Evolutionary conservation across 208 protist species (phyloP), one percentile per base, ranked within the genome.

Genomic region (Angomonas ambiguus): DNA sequence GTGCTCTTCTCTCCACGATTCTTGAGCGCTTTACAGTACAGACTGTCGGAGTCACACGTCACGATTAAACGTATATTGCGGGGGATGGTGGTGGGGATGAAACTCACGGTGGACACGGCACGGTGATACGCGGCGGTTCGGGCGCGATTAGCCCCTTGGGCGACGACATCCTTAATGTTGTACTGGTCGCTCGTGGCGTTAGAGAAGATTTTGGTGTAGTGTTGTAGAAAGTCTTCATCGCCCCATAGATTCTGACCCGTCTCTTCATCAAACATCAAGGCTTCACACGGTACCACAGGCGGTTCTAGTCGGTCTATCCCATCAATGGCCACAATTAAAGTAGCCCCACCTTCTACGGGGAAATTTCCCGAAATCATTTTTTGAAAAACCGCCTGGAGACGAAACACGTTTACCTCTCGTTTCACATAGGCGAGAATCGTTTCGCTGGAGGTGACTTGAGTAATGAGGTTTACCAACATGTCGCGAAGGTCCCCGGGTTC

Each of bases 401-500:
- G 45, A 20, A 53, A 53, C 4, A 83, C 62, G 59, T 95, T 85
- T 2, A 90, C 80, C 65, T 95, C 88, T 0, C 56, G 64, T 45
- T 75, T 62, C 5, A 88, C 67, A 60, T 83, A 83, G 45, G 72
- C 70, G 48, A 88, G 79, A 38, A 95, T 72, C 20, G 82, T 76
- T 0, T 67, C 64, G 35, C 85, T 63, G 13, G 75, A 76, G 11
- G 69, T 86, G 22, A 95, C 66, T 69, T 95, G 88, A 31, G 71
- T 68, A 41, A 89, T 69, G 30, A 92, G 65, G 53, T 79, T 67
- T 24, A 82, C 72, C 34, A 95, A 76, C 16, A 88, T 74, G 35
- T 76, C 73, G 31, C 83, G 83, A 13, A 91, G 55, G 42, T 92
- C 88, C 1, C 67, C 81, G 22, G 85, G 85, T 68, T 92, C 88